A percentile compares a stretch with the other conserved stretches of the same genome.
Conservation (phyloP, 2,329 filamentous ascomycete genomes). For the Fragosphaeria purpurea region DNA sequence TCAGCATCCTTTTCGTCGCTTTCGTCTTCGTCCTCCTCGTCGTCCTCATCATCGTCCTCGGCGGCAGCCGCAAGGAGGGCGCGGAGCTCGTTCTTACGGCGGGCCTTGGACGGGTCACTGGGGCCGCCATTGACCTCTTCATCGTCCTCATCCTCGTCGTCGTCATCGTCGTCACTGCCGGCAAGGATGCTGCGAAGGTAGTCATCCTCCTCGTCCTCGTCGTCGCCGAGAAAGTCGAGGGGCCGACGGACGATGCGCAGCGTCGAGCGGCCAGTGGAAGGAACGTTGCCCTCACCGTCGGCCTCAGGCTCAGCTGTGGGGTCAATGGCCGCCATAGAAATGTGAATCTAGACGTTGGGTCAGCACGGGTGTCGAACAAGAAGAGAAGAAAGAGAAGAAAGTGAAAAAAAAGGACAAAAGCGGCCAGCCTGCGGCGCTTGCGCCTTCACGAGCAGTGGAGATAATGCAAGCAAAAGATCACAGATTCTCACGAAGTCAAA, state of each 20-base stretch:
- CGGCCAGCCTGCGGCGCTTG: too few relatives aligned
- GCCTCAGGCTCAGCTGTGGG: constrained; percentile 66
- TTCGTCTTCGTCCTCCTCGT: constrained; percentile 47
- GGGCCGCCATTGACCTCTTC: constrained; percentile 80
- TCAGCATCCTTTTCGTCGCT: constrained; percentile 31
- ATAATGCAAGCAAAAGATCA: neutral
- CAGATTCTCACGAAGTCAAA: too few relatives aligned
- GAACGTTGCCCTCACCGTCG: constrained; percentile 51
- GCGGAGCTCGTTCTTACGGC: constrained; percentile 65
- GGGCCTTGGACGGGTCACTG: constrained; percentile 80
- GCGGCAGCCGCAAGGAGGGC: constrained; percentile 63
- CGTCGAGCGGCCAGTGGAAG: constrained; percentile 64
- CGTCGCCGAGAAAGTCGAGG: constrained; percentile 31
- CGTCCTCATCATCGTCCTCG: constrained; percentile 48
- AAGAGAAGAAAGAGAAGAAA: neutral
- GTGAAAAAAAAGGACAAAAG: neutral
- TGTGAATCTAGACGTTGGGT: constrained; percentile 59
- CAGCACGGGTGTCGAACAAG: neutral
- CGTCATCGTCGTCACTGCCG: constrained; percentile 39
- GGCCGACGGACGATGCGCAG: constrained; percentile 80
- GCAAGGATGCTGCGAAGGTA: constrained; percentile 47
- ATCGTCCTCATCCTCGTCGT: constrained; percentile 40
- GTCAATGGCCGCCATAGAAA: constrained; percentile 98
- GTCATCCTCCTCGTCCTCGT: constrained; percentile 51
- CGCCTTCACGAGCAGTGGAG: too few relatives aligned